phyloP scores from a whole-genome alignment of 164 flowering plant species.

The Sedum album region DNA sequence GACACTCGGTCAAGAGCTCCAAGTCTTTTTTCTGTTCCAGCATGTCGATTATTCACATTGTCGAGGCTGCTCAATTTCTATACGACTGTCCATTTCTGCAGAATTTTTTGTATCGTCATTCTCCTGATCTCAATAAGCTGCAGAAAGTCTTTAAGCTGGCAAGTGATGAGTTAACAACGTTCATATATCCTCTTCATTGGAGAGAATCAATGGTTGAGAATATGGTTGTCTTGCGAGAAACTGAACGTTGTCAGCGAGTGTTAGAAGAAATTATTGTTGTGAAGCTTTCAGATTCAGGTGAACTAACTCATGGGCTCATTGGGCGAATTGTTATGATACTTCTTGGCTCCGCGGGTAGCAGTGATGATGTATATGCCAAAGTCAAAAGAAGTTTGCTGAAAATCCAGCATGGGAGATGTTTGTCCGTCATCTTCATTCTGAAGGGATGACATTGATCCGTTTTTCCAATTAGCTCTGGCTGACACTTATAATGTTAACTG shows the following conservation, averaged over 20 bases:
- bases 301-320: conserved; percentile 38
- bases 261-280: conserved; percentile 25
- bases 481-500: conserved; percentile 32
- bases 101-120: conserved; percentile 5
- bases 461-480: conserved; percentile 26
- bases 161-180: conserved; percentile 17
- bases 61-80: conserved; percentile 26
- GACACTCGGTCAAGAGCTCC: conserved; percentile 10
- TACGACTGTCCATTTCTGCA: conserved; percentile 15
- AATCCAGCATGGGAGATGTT: conserved; percentile 33
- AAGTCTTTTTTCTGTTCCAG: conserved; percentile 23
- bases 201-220: conserved; percentile 17
- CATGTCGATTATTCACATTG: conserved; percentile 18
- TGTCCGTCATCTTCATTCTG: conserved; percentile 6
- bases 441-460: conserved; percentile 9
- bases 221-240: conserved; percentile 34
- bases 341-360: conserved; percentile 30
- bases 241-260: conserved; percentile 23
- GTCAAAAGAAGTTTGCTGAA: conserved; percentile 16
- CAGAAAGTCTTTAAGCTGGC: conserved; percentile 16
- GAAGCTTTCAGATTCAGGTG: conserved; percentile 11
- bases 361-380: conserved; percentile 20
- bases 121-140: conserved; percentile 12
- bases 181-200: conserved; percentile 36
- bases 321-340: conserved; percentile 36